Base-by-base conservation (phyloP, 228 moss, liverwort and hornwort genomes). In the Sphagnum fallax region DNA sequence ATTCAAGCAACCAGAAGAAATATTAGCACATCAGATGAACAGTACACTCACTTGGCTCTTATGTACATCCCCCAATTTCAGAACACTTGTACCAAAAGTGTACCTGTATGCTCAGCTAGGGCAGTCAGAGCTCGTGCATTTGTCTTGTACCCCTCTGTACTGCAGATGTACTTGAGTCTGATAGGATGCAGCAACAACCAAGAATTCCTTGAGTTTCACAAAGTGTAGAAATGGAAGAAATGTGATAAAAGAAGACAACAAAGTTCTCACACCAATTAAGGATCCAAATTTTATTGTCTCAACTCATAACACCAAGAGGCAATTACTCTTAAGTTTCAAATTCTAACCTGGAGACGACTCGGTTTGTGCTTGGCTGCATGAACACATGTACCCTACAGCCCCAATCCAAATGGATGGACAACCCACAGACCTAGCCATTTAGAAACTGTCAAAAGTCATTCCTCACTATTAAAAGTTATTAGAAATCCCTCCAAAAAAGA, bases 81-180 rank as follows among this genome's bases (percentile, higher is more conserved):
- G 59, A 11, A 11, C 59, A 60, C 59, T 11, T 32, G 32, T 32
- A 32, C 32, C 15, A 14, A n/a, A 49, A 57, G 16, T 8, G 65
- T 69, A 93, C 97, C 97, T 91, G 97, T 89, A 51, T 90, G 89
- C 75, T 91, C 92, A 68, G 93, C 90, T 11, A 98, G 85, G 65
- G 84, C 82, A 71, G 93, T 83, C 53, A 98, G 84, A 62, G 93
- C 90, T 61, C 88, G 85, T 8, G 84, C 81, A 73, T 82, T 91
- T 65, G 93, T 83, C 69, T 70, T 82, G 67, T 87, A 92, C 13
- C 83, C 82, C 75, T 98, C 97, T 79, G 85, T 80, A 62, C 83
- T 75, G 73, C 97, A 98, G 53, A 98, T 93, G 66, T 80, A 79
- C 74, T 98, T 93, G 63, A 97, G 82, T 70, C 96, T 97, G 61